Evolutionary conservation across 352 stramenopile genomes (phyloP).

Genomic region (Hyaloperonospora arabidopsidis): DNA sequence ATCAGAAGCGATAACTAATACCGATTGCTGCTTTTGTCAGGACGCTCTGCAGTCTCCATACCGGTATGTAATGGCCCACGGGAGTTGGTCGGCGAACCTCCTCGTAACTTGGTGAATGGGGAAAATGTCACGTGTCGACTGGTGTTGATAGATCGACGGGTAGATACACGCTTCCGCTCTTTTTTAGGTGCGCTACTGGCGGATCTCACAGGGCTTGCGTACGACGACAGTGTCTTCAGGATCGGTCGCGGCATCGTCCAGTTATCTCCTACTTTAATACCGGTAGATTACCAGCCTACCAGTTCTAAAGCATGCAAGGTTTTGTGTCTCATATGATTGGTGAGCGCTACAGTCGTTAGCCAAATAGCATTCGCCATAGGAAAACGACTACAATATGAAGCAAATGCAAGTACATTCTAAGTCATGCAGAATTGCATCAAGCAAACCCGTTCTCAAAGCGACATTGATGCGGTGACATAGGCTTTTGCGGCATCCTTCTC

Average conservation of each 20-base stretch:
- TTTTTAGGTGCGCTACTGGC: slow-evolving; percentile 16
- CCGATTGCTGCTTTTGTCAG: background rate
- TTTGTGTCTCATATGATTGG: background rate
- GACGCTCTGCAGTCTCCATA: slow-evolving; percentile 9
- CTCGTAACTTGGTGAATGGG: slow-evolving; percentile 52
- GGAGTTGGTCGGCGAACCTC: slow-evolving; percentile 9
- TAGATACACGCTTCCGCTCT: slow-evolving; percentile 12
- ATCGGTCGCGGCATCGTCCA: slow-evolving; percentile 44
- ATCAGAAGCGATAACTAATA: background rate
- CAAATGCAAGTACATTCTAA: too few relatives aligned
- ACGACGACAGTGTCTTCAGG: slow-evolving; percentile 46
- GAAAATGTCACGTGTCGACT: slow-evolving; percentile 66
- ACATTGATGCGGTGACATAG: too few relatives aligned
- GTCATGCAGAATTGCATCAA: too few relatives aligned
- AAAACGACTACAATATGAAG: too few relatives aligned
- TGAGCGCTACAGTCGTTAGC: background rate
- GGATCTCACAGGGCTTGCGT: slow-evolving; percentile 16
- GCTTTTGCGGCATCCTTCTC: too few relatives aligned
- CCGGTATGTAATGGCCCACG: slow-evolving; percentile 11
- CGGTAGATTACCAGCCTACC: background rate
- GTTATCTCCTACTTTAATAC: slow-evolving; percentile 5
- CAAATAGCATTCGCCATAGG: too few relatives aligned
- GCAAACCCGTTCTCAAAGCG: too few relatives aligned
- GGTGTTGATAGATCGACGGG: slow-evolving; percentile 22
- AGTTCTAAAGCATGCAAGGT: too few relatives aligned